phyloP scores from a whole-genome alignment of 495 filamentous ascomycete species.

The Beverwykella pulmonaria region DNA sequence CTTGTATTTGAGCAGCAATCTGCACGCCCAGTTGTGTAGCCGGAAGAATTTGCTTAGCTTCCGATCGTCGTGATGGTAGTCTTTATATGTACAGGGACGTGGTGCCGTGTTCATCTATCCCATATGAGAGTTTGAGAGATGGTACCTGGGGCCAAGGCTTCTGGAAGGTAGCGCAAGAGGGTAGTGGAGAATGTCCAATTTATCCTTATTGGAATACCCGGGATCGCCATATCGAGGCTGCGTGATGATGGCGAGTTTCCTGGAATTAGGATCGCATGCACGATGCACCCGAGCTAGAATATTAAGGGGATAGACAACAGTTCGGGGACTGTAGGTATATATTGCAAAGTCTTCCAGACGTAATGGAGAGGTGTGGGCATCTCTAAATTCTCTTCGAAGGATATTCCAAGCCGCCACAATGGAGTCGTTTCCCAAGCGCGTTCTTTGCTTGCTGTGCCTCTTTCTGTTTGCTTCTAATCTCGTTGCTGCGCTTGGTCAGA shows the following conservation, averaged over 20 bases:
- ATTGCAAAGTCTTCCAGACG: not conserved
- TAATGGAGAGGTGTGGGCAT: not conserved
- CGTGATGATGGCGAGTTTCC: slow-evolving; percentile 5
- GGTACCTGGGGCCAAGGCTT: not conserved
- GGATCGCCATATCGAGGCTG: slow-evolving; percentile 31
- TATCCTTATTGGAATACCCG: slow-evolving; percentile 36
- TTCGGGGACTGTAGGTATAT: slow-evolving; percentile 2
- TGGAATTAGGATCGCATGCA: not conserved
- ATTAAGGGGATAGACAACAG: slow-evolving; percentile 29
- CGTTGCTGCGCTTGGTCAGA: slow-evolving; percentile 57
- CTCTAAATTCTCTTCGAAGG: not conserved
- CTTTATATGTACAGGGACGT: not conserved
- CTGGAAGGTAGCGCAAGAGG: slow-evolving; percentile 6
- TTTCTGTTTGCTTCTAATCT: slow-evolving; percentile 6
- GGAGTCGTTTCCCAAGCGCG: slow-evolving; percentile 16
- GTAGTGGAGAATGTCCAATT: slow-evolving; percentile 6
- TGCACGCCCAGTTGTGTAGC: not conserved
- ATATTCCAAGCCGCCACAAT: slow-evolving; percentile 4
- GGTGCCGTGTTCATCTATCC: slow-evolving; percentile 10
- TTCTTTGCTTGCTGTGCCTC: slow-evolving; percentile 15
- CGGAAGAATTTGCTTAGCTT: slow-evolving; percentile 28
- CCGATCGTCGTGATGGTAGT: not conserved
- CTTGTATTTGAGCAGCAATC: not conserved
- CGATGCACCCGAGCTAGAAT: slow-evolving; percentile 8
- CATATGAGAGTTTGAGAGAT: not conserved